Evolutionary conservation across 1,284 basidiomycete genomes (phyloP), one percentile per base, ranked within the genome.

Genomic region (Rhodotorula sp.): DNA sequence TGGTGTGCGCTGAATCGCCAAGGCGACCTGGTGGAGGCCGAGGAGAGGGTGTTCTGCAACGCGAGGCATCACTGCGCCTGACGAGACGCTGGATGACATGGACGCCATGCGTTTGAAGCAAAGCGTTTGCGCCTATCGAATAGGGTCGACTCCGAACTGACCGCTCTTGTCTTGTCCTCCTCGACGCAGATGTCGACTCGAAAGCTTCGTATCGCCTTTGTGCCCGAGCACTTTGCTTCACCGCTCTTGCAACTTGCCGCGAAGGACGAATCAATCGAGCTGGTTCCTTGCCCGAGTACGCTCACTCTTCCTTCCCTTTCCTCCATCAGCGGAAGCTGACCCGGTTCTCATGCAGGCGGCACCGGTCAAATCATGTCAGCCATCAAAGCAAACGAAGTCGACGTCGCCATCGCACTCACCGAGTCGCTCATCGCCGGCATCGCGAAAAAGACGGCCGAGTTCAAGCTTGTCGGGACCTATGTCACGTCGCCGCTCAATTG

Each of bases 351-450:
- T 2, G 58, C 67, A 91, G 90, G 90, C 76, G 94, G 94, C 10
- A 95, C 93, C 2, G 94, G 94, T 1, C 92, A 95, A 77, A 84
- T 96, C 75, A 94, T 94, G 74, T 85, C 87, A 36, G 87, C 90
- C 54, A 83, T 96, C 63, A 87, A 88, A 48, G 88, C 89, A 69
- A 87, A 91, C 75, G 89, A 93, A 81, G 92, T 96, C 70, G 93
- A 96, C 78, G 82, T 96, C 47, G 92, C 67, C 68, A 91, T 92
- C 73, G 95, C 94, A 0, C 86, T 99, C 62, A 98, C 95, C 0
- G 95, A 97, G 39, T 88, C 92, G 0, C 83, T 98, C 49, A 94
- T 97, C 74, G 90, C 93, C 57, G 95, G 94, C 0, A 91, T 97
- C 62, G 92, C 92, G 19, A 90, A 90, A 71, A 91, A 92, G 0